phyloP scores from a whole-genome alignment of 1,284 basidiomycete genomes.

The Coniferiporia sulphurascens region DNA sequence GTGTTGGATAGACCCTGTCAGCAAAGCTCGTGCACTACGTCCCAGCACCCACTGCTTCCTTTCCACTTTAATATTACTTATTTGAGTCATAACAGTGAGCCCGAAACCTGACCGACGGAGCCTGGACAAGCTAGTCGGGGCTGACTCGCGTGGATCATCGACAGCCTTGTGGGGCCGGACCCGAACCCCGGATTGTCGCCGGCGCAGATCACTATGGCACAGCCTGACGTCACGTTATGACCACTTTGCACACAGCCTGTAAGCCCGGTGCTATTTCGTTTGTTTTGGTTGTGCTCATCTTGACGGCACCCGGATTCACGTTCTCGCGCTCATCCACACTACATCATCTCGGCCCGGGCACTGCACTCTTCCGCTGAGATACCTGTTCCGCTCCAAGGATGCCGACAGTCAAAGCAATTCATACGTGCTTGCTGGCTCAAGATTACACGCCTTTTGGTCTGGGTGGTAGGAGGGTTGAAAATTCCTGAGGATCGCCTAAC shows the following conservation, averaged over 20 bases:
- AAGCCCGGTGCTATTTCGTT: not conserved
- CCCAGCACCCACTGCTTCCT: too few relatives aligned
- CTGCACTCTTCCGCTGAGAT: conserved; percentile 10
- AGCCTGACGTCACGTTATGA: too few relatives aligned
- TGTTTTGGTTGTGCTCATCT: not conserved
- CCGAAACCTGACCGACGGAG: too few relatives aligned
- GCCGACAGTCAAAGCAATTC: conserved; percentile 3
- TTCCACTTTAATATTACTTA: too few relatives aligned
- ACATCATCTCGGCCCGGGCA: conserved; percentile 15
- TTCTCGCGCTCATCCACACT: conserved; percentile 18
- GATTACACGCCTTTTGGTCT: conserved; percentile 14
- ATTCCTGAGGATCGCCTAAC: conserved; percentile 6
- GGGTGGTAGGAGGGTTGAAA: conserved; percentile 11
- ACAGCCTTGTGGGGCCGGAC: too few relatives aligned
- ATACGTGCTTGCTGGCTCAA: conserved; percentile 13
- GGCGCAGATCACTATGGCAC: too few relatives aligned
- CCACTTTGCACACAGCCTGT: not conserved
- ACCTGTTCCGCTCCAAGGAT: conserved; percentile 2
- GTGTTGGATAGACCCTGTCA: too few relatives aligned
- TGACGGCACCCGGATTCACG: conserved; percentile 8
- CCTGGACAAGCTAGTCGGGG: too few relatives aligned
- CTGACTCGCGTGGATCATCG: too few relatives aligned
- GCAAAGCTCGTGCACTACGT: too few relatives aligned
- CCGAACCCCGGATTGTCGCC: too few relatives aligned
- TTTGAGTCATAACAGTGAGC: too few relatives aligned